Evolutionary conservation across 768 basidiomycete genomes (phyloP).

Genomic region (Kwoniella dendrophila): DNA sequence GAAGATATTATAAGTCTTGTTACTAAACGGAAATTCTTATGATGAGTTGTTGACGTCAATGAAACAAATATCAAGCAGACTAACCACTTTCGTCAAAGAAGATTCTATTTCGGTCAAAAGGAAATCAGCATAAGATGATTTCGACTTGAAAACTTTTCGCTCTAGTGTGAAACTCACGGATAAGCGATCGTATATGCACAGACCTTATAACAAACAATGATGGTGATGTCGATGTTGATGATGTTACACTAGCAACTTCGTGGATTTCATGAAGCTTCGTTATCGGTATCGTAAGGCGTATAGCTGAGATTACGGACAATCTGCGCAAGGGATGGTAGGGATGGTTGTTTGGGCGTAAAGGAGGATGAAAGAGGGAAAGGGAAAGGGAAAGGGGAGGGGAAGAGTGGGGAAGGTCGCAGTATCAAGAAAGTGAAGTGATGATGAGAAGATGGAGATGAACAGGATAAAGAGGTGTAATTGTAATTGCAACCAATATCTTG

Average conservation of each 20-base stretch:
- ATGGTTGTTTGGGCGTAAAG: neutral
- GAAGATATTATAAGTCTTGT: no score
- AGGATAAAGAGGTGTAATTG: neutral
- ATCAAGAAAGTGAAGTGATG: neutral
- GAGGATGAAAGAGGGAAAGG: neutral
- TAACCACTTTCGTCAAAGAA: neutral
- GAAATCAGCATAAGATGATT: neutral
- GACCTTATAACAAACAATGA: neutral
- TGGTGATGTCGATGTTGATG: no score
- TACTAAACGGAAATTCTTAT: no score
- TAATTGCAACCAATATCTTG: constrained; percentile 1
- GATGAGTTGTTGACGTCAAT: no score
- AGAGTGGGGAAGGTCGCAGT: neutral
- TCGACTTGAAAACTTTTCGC: neutral
- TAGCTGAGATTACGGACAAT: neutral
- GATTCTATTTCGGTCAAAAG: neutral
- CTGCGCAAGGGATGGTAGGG: neutral
- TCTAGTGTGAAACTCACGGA: neutral
- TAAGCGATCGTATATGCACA: no score
- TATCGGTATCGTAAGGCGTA: neutral
- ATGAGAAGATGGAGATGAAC: neutral
- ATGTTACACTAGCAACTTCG: no score
- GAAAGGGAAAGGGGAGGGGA: neutral
- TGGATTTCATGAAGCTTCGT: neutral
- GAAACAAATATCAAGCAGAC: no score